Conservation (phyloP, 2,329 filamentous ascomycete species). For the Ceratocystis eucalypticola region DNA sequence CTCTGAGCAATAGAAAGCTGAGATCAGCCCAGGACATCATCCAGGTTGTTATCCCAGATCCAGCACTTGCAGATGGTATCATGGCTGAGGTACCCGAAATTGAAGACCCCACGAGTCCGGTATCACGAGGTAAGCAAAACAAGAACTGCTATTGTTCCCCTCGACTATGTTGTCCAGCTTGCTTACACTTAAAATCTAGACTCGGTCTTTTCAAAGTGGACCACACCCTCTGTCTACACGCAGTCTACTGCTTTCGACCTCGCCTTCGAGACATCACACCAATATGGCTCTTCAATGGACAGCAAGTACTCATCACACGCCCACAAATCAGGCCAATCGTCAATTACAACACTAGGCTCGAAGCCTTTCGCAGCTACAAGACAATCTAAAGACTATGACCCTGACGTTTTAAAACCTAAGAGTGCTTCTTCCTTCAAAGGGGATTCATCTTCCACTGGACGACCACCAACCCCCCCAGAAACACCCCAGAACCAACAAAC, state of each 20-base stretch:
- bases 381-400: neutral
- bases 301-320: slow-evolving; percentile 26
- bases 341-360: slow-evolving; percentile 31
- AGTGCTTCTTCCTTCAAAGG: neutral
- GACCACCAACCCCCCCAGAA: slow-evolving; percentile 15
- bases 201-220: slow-evolving; percentile 16
- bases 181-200: slow-evolving; percentile 9
- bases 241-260: slow-evolving; percentile 15
- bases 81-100: slow-evolving; percentile 2
- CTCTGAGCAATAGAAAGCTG: slow-evolving; percentile 5
- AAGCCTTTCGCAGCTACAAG: slow-evolving; percentile 29
- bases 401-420: slow-evolving; percentile 5
- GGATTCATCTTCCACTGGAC: neutral
- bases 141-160: neutral
- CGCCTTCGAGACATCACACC: neutral
- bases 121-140: slow-evolving; percentile 2
- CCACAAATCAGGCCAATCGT: slow-evolving; percentile 31
- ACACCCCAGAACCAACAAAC: slow-evolving; percentile 11
- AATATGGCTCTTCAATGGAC: slow-evolving; percentile 19
- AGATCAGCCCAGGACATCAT: neutral
- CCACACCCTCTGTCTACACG: slow-evolving; percentile 11
- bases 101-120: slow-evolving; percentile 10
- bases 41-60: neutral
- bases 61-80: neutral
- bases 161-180: neutral